These are phyloP conservation scores for Suillus clintonianus DNA, from an alignment of 768 basidiomycete species.

Conservation along the genomic window DNA sequence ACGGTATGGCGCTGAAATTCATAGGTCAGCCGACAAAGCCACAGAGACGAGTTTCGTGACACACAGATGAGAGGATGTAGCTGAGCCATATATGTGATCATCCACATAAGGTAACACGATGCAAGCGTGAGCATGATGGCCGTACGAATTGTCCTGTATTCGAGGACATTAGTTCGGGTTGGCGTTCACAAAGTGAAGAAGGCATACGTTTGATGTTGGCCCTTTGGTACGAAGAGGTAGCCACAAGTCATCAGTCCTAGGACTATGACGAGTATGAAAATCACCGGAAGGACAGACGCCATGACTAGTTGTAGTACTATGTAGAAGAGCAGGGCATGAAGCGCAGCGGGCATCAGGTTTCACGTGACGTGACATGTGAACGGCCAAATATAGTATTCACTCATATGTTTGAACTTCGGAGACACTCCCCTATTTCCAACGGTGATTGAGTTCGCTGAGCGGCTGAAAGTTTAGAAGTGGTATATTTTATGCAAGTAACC, in stretches of 20 bases:
- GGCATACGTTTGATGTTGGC: slow-evolving; percentile 86
- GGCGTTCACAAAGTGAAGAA: not conserved
- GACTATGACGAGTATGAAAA: slow-evolving; percentile 66
- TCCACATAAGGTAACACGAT: slow-evolving; percentile 95
- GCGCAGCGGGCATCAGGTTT: not conserved
- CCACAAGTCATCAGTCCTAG: slow-evolving; percentile 62
- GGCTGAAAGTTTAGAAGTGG: not conserved
- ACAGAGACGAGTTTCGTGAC: slow-evolving; percentile 19
- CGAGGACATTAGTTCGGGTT: not conserved
- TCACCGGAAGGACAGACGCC: slow-evolving; percentile 70
- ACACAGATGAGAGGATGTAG: slow-evolving; percentile 86
- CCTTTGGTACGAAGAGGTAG: slow-evolving; percentile 79
- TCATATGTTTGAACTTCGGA: too few species aligned
- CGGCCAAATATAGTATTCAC: too few species aligned
- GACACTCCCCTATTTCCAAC: too few species aligned
- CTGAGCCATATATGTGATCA: slow-evolving; percentile 95
- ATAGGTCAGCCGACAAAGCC: slow-evolving; percentile 7
- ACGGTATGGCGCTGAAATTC: slow-evolving; percentile 19
- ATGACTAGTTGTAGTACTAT: slow-evolving; percentile 35
- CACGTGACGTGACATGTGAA: not conserved
- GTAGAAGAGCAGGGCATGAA: not conserved
- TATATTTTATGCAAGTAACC: slow-evolving; percentile 6
- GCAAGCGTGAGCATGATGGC: slow-evolving; percentile 74
- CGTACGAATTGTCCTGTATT: slow-evolving; percentile 76
- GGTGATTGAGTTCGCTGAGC: too few species aligned